Conservation (phyloP, 2,329 filamentous ascomycete species). For the Ceratocystis destructans region DNA sequence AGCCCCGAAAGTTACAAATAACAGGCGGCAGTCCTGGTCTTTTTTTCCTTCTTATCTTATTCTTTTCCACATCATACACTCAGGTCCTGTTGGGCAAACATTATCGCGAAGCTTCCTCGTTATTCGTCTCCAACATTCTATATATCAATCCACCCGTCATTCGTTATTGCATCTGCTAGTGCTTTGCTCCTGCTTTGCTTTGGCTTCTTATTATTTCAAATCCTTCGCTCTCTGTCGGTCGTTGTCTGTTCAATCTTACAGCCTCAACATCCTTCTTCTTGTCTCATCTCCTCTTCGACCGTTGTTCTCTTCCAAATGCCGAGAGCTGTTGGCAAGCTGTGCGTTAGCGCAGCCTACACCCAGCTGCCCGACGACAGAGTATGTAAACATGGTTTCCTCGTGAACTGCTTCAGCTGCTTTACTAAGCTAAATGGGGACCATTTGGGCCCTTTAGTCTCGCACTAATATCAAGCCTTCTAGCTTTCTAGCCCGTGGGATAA, state of each 20-base stretch:
- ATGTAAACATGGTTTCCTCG: not conserved
- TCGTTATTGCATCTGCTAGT: not conserved
- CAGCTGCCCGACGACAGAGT: not conserved
- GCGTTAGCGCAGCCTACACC: not conserved
- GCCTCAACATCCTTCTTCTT: not conserved
- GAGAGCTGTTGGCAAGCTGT: not conserved
- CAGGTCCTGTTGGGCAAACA: no score
- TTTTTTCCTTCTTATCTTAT: not conserved
- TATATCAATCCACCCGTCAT: not conserved
- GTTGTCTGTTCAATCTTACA: not conserved
- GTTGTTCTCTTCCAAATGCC: not conserved
- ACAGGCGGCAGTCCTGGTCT: not conserved
- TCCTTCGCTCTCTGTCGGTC: no score
- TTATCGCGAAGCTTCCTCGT: no score
- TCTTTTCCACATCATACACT: not conserved
- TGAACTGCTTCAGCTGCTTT: not conserved
- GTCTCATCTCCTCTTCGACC: not conserved
- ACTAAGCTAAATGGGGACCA: not conserved
- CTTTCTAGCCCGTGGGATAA: not conserved
- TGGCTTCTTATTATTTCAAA: not conserved
- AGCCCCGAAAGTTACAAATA: not conserved
- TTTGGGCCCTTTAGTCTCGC: not conserved
- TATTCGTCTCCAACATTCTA: no score
- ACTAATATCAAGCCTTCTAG: not conserved
- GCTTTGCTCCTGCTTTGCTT: not conserved